These are phyloP conservation scores for Bonia amplexicaulis DNA, from an alignment of 176 grass and related monocot genomes.

Conservation along the genomic window DNA sequence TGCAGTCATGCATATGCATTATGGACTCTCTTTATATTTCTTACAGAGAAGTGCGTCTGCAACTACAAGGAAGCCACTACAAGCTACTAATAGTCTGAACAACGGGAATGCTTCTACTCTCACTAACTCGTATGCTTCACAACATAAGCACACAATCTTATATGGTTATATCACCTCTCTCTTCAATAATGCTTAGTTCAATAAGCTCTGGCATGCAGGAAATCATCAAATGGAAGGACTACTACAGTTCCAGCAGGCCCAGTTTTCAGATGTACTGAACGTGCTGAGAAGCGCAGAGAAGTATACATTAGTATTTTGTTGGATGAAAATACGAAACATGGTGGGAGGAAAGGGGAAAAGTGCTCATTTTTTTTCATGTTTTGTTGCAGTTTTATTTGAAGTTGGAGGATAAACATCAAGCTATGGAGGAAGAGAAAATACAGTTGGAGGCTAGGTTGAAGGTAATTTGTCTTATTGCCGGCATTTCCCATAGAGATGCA, in stretches of 20 bases:
- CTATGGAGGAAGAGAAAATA: slow-evolving; percentile 74
- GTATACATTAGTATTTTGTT: slow-evolving; percentile 31
- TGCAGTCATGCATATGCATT: background rate
- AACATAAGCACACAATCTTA: background rate
- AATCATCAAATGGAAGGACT: slow-evolving; percentile 45
- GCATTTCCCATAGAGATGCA: background rate
- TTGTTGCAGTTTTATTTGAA: slow-evolving; percentile 71
- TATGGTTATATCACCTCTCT: background rate
- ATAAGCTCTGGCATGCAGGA: background rate
- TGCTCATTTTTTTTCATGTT: background rate
- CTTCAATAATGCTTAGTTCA: background rate
- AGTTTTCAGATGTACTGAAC: slow-evolving; percentile 71
- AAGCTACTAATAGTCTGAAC: slow-evolving; percentile 25
- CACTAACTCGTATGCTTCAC: slow-evolving; percentile 17
- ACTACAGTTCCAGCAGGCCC: slow-evolving; percentile 68
- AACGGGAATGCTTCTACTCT: slow-evolving; percentile 22
- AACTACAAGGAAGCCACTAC: slow-evolving; percentile 38
- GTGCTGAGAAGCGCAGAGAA: slow-evolving; percentile 89
- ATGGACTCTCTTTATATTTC: background rate
- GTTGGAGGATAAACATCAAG: slow-evolving; percentile 94
- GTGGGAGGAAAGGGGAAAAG: background rate
- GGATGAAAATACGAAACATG: background rate
- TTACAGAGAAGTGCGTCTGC: slow-evolving; percentile 37
- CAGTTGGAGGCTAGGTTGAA: slow-evolving; percentile 70
- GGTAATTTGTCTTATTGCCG: slow-evolving; percentile 32